A percentile compares a stretch with the other conserved stretches of the same genome.
Evolutionary conservation across 768 basidiomycete species (phyloP).

Genomic region (Tylopilus sp.): DNA sequence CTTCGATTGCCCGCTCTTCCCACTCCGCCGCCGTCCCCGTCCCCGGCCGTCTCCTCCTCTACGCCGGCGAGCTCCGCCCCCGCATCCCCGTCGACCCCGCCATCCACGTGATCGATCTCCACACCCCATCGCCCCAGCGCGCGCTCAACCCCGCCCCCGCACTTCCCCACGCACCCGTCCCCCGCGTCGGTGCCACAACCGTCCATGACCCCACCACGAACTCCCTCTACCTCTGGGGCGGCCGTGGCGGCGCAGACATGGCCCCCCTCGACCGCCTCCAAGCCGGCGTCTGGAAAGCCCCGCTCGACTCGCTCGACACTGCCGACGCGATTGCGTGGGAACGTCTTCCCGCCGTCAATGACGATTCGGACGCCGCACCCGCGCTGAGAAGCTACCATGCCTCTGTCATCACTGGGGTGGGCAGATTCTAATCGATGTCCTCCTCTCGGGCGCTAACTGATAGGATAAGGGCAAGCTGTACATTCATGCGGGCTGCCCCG

Average conservation of each 20-base stretch:
- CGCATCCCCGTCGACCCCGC: constrained; percentile 39
- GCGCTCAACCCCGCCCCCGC: constrained; percentile 14
- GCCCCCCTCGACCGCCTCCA: constrained; percentile 27
- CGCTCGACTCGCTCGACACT: constrained; percentile 4
- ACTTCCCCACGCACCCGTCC: constrained; percentile 3
- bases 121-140: constrained; percentile 11
- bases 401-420: constrained; percentile 27
- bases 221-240: constrained; percentile 42
- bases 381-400: constrained; percentile 37
- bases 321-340: constrained; percentile 28
- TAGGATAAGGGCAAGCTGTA: no score
- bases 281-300: constrained; percentile 30
- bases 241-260: constrained; percentile 41
- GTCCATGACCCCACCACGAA: constrained; percentile 16
- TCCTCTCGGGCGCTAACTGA: no score
- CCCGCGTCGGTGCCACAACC: constrained; percentile 24
- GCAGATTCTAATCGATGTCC: constrained; percentile 9
- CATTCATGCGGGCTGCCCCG: no score
- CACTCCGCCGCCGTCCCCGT: constrained; percentile 35
- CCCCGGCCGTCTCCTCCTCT: constrained; percentile 32
- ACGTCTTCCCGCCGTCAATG: constrained; percentile 22
- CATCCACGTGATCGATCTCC: constrained; percentile 27
- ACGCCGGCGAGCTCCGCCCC: constrained; percentile 43
- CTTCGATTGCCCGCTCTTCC: constrained; percentile 37
- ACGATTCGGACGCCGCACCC: constrained; percentile 28